Evolutionary conservation across 345 rosid genomes (phyloP).

Genomic region (Hypericum perforatum): DNA sequence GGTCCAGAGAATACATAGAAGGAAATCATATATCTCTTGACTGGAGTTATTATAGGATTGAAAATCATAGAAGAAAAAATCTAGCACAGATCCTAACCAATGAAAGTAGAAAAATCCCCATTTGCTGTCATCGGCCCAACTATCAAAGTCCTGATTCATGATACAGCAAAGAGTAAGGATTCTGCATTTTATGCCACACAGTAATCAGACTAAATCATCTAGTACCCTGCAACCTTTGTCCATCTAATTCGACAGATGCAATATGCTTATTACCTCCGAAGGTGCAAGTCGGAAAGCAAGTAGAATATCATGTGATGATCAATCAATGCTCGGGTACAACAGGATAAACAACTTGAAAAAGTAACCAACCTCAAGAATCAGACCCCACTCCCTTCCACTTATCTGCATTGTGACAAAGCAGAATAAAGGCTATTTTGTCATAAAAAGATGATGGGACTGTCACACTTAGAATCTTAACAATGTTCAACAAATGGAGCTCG

Average conservation of each 20-base stretch:
- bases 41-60: too few relatives aligned
- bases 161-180: conserved; percentile 36
- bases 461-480: too few relatives aligned
- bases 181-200: conserved; percentile 42
- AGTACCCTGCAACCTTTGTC: conserved; percentile 14
- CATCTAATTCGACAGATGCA: conserved; percentile 8
- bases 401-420: conserved; percentile 31
- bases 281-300: conserved; percentile 3
- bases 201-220: conserved; percentile 24
- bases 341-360: conserved; percentile 2
- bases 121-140: conserved; percentile 38
- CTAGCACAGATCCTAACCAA: conserved; percentile 24
- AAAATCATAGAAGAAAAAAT: too few relatives aligned
- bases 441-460: neutral
- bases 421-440: conserved; percentile 1
- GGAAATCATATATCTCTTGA: neutral
- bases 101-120: conserved; percentile 38
- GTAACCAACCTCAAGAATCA: conserved; percentile 64
- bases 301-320: neutral
- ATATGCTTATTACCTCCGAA: neutral
- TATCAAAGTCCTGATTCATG: conserved; percentile 43
- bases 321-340: neutral
- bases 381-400: conserved; percentile 62
- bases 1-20: conserved; percentile 43
- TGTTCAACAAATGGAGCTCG: too few relatives aligned